Evolutionary conservation across 768 basidiomycete genomes (phyloP).

Genomic region (Gloeopeniophorella convolvens): DNA sequence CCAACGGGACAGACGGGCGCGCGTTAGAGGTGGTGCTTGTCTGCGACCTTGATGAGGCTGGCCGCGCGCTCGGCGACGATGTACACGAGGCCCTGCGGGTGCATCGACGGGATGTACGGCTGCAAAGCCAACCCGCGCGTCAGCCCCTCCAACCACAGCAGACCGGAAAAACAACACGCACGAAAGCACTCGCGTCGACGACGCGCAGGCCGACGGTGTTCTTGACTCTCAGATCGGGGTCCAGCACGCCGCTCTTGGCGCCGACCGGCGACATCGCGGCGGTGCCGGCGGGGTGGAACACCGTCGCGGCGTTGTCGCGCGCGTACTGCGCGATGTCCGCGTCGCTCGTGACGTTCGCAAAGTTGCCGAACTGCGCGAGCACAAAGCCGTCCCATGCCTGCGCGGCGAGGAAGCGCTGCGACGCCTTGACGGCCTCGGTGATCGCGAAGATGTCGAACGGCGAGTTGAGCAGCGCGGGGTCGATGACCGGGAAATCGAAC

Average conservation of each 20-base stretch:
- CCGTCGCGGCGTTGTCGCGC: conserved; percentile 17
- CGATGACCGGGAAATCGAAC: conserved; percentile 24
- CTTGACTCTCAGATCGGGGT: conserved; percentile 36
- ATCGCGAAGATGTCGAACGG: conserved; percentile 8
- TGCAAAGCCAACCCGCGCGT: background rate
- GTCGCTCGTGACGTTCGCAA: conserved; percentile 12
- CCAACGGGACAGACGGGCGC: too few relatives aligned
- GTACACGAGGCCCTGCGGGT: conserved; percentile 5
- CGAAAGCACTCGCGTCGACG: conserved; percentile 24
- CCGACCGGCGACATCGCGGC: conserved; percentile 36
- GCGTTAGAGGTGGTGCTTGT: background rate
- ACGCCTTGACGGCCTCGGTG: conserved; percentile 1
- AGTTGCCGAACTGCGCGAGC: background rate
- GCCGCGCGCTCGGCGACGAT: conserved; percentile 2
- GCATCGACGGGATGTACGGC: conserved; percentile 4
- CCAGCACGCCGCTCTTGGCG: conserved; percentile 35
- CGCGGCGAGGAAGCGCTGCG: background rate
- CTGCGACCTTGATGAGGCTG: background rate
- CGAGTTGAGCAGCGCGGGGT: conserved; percentile 18
- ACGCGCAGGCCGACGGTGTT: conserved; percentile 38
- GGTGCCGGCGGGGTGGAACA: conserved; percentile 30
- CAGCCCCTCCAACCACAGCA: too few relatives aligned
- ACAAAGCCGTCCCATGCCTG: conserved; percentile 6
- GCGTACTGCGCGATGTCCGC: conserved; percentile 20
- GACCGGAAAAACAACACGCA: too few relatives aligned